Percentiles rank a stretch among this genome's conserved stretches.
Conservation (phyloP, 306 rosid genomes). For the Quercus robur region DNA sequence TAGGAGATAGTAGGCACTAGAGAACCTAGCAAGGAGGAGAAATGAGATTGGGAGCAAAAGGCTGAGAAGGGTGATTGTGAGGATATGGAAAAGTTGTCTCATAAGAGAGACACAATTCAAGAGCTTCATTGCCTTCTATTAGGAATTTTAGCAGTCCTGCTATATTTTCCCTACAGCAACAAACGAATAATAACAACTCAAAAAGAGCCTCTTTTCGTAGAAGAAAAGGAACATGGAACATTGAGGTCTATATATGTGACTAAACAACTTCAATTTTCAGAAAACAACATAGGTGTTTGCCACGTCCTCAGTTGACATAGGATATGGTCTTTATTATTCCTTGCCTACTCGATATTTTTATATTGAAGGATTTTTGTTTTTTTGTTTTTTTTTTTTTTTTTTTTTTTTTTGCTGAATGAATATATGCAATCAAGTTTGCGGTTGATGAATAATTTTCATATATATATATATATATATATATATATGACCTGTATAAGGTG, state of each 20-base stretch:
- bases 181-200: not conserved
- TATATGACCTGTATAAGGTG: no score
- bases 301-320: constrained; percentile 54
- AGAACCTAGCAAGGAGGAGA: constrained; percentile 63
- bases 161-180: constrained; percentile 26
- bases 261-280: constrained; percentile 11
- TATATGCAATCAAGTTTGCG: not conserved
- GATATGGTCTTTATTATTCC: constrained; percentile 20
- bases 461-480: no score
- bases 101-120: constrained; percentile 24
- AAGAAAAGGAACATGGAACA: constrained; percentile 23
- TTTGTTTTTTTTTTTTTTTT: no score
- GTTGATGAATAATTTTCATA: not conserved
- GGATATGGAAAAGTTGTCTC: constrained; percentile 45
- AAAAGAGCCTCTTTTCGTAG: constrained; percentile 14
- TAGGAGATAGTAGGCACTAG: constrained; percentile 34
- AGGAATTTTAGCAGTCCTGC: constrained; percentile 19
- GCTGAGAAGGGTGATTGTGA: constrained; percentile 57
- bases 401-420: no score
- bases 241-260: constrained; percentile 24
- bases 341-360: not conserved
- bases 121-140: constrained; percentile 21
- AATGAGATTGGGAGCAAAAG: constrained; percentile 76
- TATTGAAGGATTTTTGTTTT: not conserved
- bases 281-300: constrained; percentile 37